These are phyloP conservation scores for Bifiguratus adelaidae DNA, from an alignment of 192 early-diverging fungal species.

Conservation along the genomic window DNA sequence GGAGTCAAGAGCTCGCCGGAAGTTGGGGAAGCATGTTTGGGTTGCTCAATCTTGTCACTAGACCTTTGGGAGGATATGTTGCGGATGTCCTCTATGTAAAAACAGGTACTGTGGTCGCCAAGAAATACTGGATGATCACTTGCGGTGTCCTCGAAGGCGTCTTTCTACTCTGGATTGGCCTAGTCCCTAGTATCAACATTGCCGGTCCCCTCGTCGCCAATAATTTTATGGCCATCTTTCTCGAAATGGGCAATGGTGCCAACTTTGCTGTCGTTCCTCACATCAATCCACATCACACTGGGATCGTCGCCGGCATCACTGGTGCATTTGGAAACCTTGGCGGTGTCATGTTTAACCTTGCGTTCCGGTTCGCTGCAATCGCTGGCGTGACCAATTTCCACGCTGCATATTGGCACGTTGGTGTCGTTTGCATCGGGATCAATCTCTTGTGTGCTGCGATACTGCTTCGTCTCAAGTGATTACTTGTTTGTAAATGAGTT, in stretches of 20 bases:
- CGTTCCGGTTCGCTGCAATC: no score
- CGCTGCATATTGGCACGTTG: background rate
- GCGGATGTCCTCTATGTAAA: no score
- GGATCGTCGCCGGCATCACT: background rate
- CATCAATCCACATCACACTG: background rate
- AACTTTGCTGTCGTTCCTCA: background rate
- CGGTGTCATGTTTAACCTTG: background rate
- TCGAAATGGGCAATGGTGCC: background rate
- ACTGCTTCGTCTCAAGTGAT: background rate
- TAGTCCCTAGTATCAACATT: background rate
- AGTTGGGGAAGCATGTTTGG: background rate
- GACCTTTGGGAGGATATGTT: background rate
- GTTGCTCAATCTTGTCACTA: background rate
- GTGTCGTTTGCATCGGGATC: background rate
- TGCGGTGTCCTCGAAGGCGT: background rate
- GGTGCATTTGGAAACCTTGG: background rate
- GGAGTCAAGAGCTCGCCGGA: no score
- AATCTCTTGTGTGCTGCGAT: background rate
- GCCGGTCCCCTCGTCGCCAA: background rate
- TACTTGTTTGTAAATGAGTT: no score
- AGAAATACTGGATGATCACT: no score
- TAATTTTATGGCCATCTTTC: background rate
- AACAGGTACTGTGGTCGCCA: no score
- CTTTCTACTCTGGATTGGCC: background rate
- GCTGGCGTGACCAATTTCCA: no score